phyloP scores from a whole-genome alignment of 2,329 filamentous ascomycete genomes.

The Elsinoe batatas region DNA sequence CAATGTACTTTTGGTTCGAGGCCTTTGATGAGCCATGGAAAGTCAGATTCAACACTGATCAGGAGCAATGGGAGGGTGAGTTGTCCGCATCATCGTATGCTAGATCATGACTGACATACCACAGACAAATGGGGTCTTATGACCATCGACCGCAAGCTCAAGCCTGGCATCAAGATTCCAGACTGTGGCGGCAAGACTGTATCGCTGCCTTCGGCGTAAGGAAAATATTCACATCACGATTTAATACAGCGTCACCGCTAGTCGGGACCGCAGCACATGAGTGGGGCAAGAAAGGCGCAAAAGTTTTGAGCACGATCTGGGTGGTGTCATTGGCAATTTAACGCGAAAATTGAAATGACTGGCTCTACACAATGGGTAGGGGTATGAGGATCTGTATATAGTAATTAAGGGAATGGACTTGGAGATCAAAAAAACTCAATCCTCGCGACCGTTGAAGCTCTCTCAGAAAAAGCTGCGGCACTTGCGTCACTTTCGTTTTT shows the following conservation, averaged over 20 bases:
- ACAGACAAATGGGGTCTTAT: conserved; percentile 93
- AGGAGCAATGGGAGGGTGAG: conserved; percentile 13
- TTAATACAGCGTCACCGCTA: conserved; percentile 6
- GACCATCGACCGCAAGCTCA: conserved; percentile 75
- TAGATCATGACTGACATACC: conserved; percentile 47
- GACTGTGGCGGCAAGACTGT: conserved; percentile 67
- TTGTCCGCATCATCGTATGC: conserved; percentile 18
- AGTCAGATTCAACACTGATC: conserved; percentile 28
- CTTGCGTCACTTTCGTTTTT: conserved; percentile 5
- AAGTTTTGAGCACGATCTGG: background rate
- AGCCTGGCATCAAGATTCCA: conserved; percentile 74
- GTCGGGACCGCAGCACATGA: background rate
- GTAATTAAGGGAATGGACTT: background rate
- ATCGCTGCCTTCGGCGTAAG: background rate
- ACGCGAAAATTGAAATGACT: background rate
- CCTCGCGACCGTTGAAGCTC: background rate
- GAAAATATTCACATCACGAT: conserved; percentile 1
- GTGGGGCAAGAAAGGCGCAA: background rate
- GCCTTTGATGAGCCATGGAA: conserved; percentile 98
- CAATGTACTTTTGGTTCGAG: conserved; percentile 93
- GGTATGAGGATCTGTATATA: background rate
- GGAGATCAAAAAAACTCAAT: background rate
- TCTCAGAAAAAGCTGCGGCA: conserved; percentile 1
- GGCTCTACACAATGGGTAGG: background rate
- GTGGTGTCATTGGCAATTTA: background rate